phyloP scores from a whole-genome alignment of 352 stramenopile genomes.

The Thalassiosira livingstoniorum region DNA sequence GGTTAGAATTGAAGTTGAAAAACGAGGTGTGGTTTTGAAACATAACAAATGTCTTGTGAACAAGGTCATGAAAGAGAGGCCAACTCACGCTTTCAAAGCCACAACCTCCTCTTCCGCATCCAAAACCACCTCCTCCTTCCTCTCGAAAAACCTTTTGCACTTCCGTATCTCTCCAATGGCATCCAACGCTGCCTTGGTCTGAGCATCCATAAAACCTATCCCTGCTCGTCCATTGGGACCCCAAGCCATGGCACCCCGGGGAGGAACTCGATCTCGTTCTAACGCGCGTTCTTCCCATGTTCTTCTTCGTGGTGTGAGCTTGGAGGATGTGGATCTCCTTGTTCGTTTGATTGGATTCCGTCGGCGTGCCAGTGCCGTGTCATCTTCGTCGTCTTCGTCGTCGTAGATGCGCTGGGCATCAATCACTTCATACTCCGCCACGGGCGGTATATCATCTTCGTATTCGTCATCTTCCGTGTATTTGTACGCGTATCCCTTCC shows the following conservation, averaged over 20 bases:
- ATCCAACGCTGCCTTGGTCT: slow-evolving; percentile 70
- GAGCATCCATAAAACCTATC: slow-evolving; percentile 56
- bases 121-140: slow-evolving; percentile 62
- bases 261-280: slow-evolving; percentile 77
- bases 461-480: slow-evolving; percentile 62
- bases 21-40: background rate
- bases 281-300: slow-evolving; percentile 78
- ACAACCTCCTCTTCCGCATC: slow-evolving; percentile 69
- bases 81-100: slow-evolving; percentile 70
- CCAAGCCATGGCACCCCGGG: slow-evolving; percentile 66
- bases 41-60: background rate
- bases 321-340: background rate
- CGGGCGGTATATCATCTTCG: slow-evolving; percentile 31
- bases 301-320: slow-evolving; percentile 20
- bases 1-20: background rate
- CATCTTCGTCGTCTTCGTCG: slow-evolving; percentile 46
- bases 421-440: slow-evolving; percentile 26
- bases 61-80: background rate
- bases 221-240: slow-evolving; percentile 67
- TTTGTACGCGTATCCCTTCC: slow-evolving; percentile 71
- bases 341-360: slow-evolving; percentile 7
- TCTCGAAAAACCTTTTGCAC: slow-evolving; percentile 59
- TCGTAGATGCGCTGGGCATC: slow-evolving; percentile 6
- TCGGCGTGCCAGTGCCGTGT: slow-evolving; percentile 31
- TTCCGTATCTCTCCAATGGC: slow-evolving; percentile 74